Evolutionary conservation across 495 filamentous ascomycete genomes (phyloP).

Genomic region (Penicillium macrosclerotiorum): DNA sequence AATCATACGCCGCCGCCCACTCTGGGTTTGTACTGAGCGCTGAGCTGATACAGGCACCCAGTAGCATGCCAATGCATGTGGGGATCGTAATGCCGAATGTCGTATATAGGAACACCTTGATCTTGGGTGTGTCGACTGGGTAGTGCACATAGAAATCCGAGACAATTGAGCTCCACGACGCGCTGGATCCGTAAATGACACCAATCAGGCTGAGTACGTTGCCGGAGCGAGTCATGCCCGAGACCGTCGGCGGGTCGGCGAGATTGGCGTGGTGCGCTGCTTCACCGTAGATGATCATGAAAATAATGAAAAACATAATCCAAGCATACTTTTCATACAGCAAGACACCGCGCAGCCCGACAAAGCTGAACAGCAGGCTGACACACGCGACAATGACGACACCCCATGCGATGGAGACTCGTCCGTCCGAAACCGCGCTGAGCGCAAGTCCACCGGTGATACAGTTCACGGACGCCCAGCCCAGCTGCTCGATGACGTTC

Average conservation of each 20-base stretch:
- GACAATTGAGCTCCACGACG: conserved; percentile 58
- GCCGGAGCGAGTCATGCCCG: conserved; percentile 41
- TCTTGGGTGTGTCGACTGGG: conserved; percentile 47
- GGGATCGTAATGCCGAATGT: conserved; percentile 47
- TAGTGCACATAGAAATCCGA: conserved; percentile 65
- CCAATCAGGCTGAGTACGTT: conserved; percentile 51
- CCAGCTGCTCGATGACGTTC: conserved; percentile 33
- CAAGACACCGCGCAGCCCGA: conserved; percentile 57
- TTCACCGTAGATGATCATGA: conserved; percentile 57
- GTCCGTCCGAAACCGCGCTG: conserved; percentile 34
- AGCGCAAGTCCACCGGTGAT: conserved; percentile 41
- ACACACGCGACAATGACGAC: conserved; percentile 50
- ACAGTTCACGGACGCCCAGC: conserved; percentile 36
- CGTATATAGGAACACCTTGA: conserved; percentile 53
- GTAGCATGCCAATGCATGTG: conserved; percentile 54
- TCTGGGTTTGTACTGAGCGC: conserved; percentile 47
- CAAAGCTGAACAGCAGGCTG: conserved; percentile 55
- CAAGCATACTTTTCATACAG: conserved; percentile 62
- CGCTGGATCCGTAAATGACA: conserved; percentile 58
- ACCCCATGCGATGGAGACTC: conserved; percentile 37
- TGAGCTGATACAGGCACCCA: conserved; percentile 53
- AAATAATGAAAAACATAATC: conserved; percentile 55
- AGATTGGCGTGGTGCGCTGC: conserved; percentile 47
- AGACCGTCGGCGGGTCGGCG: conserved; percentile 31
- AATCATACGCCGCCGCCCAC: conserved; percentile 47